Evolutionary conservation across 2,329 filamentous ascomycete genomes (phyloP), one percentile per base, ranked within the genome.

Genomic region (Aspergillus sp.): DNA sequence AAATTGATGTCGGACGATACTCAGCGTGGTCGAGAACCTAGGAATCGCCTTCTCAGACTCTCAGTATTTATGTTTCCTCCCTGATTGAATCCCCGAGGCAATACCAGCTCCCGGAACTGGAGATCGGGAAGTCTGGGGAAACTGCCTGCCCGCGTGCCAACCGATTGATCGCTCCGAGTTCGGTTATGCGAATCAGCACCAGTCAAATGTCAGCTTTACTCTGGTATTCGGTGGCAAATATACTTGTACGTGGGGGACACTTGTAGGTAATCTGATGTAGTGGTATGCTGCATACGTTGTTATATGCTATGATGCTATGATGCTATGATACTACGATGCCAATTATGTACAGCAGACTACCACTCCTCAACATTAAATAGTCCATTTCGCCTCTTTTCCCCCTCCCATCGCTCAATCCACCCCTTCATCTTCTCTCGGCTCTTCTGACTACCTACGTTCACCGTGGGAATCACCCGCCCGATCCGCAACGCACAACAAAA

Each of bases 391-490:
- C 74, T 76, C 67, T 77, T 81, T 53, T 85, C 81, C 5, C 68
- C 67, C 30, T 79, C 76, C 82, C 82, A 85, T 54, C 75, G 74
- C 54, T 84, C 82, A 55, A 80, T 77, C 83, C 82, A 85, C 2
- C 60, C 69, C 65, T 83, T 84, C 82, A 86, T 86, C 62, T 72
- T 76, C 62, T 85, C 82, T 50, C 83, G 74, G 35, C 74, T 76
- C 67, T 80, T 83, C 33, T 75, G 78, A 53, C 72, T 83, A 0
- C 81, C 83, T n/a, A 85, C 79, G 64, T 98, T 97, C 3, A 98
- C 93, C 0, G 93, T 98, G 0, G 93, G 93, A 13, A 98, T 85
- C 5, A 98, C 81, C 68, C 85, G 88, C 54, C 91, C 90, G 55
- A 98, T 94, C 48, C 87, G 75, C 65, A 98, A 66, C 17, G 85